Evolutionary conservation across 2,329 filamentous ascomycete genomes (phyloP).

Genomic region (Apiospora kogelbergensis): DNA sequence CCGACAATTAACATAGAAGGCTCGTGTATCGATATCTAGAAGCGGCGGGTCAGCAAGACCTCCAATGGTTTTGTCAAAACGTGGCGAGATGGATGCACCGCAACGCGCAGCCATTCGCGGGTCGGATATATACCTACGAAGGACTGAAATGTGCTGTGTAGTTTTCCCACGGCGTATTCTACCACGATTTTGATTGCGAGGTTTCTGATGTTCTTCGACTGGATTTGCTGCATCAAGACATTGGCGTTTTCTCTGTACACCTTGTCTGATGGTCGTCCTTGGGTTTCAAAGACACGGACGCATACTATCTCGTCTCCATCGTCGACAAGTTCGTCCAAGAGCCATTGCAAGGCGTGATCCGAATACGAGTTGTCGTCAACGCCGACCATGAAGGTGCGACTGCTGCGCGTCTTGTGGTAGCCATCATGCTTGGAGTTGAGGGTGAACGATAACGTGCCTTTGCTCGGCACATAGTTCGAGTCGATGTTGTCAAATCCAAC

Average conservation of each 20-base stretch:
- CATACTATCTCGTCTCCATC: conserved; percentile 94
- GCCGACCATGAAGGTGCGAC: conserved; percentile 86
- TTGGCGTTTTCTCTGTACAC: conserved; percentile 77
- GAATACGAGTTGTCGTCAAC: conserved; percentile 91
- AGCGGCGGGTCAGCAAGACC: neutral
- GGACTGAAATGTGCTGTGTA: conserved; percentile 86
- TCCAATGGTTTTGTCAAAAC: neutral
- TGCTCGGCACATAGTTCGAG: conserved; percentile 56
- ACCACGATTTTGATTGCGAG: conserved; percentile 83
- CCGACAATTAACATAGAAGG: conserved; percentile 90
- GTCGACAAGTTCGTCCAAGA: conserved; percentile 87
- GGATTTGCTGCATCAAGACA: conserved; percentile 71
- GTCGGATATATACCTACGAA: conserved; percentile 59
- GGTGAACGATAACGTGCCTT: conserved; percentile 69
- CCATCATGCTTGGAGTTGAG: conserved; percentile 84
- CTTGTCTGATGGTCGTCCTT: conserved; percentile 66
- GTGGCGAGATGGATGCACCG: neutral
- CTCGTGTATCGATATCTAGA: conserved; percentile 85
- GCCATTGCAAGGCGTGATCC: conserved; percentile 88
- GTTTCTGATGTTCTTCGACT: conserved; percentile 75
- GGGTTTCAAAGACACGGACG: conserved; percentile 82
- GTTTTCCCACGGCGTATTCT: conserved; percentile 85
- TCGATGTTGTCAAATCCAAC: conserved; percentile 62
- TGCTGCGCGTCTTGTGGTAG: conserved; percentile 77
- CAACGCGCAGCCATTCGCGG: neutral